phyloP scores from a whole-genome alignment of 768 basidiomycete genomes.

The Exsudoporus frostii region DNA sequence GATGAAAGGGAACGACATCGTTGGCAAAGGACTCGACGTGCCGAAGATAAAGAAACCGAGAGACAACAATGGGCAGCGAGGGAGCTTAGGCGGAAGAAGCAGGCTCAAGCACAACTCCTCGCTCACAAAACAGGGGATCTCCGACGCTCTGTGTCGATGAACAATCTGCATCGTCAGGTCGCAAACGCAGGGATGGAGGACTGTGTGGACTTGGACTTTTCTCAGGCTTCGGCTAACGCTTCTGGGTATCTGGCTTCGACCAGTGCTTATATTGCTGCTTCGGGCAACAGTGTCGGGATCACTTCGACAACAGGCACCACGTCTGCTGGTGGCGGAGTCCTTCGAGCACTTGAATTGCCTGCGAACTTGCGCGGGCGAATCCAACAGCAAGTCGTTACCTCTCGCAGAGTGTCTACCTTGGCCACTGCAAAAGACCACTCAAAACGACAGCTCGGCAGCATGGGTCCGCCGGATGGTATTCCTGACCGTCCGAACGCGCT shows the following conservation, averaged over 20 bases:
- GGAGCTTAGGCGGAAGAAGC: conserved; percentile 29
- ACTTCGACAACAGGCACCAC: conserved; percentile 90
- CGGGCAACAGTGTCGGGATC: conserved; percentile 91
- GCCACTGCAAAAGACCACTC: conserved; percentile 26
- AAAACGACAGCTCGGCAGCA: conserved; percentile 35
- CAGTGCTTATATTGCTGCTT: conserved; percentile 78
- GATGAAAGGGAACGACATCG: conserved; percentile 70
- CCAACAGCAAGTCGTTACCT: conserved; percentile 66
- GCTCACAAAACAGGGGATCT: conserved; percentile 49
- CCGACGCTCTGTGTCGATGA: conserved; percentile 73
- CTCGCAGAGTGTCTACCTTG: conserved; percentile 45
- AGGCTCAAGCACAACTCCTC: conserved; percentile 25
- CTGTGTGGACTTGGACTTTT: conserved; percentile 38
- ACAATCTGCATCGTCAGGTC: conserved; percentile 61
- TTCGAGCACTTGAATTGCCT: conserved; percentile 50
- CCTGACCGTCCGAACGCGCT: conserved; percentile 47
- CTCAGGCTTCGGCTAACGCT: conserved; percentile 55
- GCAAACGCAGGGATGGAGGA: conserved; percentile 40
- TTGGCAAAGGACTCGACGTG: conserved; percentile 54
- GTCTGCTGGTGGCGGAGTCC: conserved; percentile 50
- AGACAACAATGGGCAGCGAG: conserved; percentile 24
- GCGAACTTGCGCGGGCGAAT: conserved; percentile 52
- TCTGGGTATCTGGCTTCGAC: conserved; percentile 67
- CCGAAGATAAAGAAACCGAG: conserved; percentile 37
- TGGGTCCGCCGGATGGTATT: conserved; percentile 68